Evolutionary conservation across 352 stramenopile genomes (phyloP), one percentile per base, ranked within the genome.

Genomic region (Phytophthora citrophthora): DNA sequence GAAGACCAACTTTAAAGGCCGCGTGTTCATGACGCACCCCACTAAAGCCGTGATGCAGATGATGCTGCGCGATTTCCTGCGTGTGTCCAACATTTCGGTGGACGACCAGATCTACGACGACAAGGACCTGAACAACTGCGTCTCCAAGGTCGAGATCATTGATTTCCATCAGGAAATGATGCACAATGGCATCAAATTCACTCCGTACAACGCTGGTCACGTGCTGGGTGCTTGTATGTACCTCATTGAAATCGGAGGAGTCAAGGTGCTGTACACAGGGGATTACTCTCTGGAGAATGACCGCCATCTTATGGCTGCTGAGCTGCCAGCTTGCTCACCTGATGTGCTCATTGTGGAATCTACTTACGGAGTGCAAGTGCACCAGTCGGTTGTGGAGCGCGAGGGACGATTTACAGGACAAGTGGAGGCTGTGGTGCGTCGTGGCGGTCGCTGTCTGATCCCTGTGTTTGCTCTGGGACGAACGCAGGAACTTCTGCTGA

Each of bases 151-250:
- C 40, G 96, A 99, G 77, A 97, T 99, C 41, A 98, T 99, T 54
- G 97, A 99, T 80, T 99, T 98, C 69, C 91, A 98, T 66, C 91
- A 98, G 64, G 97, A 98, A 46, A 96, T 99, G 65, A 96, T 98
- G 51, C 93, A 98, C 70, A 92, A 97, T 39, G 96, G 96, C 18
- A 97, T 99, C 64, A 98, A 98, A 67, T 99, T 99, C 79, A 98
- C 97, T 62, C 97, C 97, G 23, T 98, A 99, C 67, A 99, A 99
- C 70, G 98, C 98, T 27, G 98, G 98, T 9, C 98, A 99, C 66
- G 98, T 99, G 23, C 86, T 99, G 1, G 98, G 98, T 31, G 98
- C 97, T 13, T 98, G 97, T 53, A 99, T 99, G 97, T 99, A 99
- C 68, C 91, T 98, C 58, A 96, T 99, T 49, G 97, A 99, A 61